Percentiles rank a stretch among this genome's conserved stretches.
phyloP scores from a whole-genome alignment of 2,329 filamentous ascomycete genomes.

The Trichoderma citrinoviride region DNA sequence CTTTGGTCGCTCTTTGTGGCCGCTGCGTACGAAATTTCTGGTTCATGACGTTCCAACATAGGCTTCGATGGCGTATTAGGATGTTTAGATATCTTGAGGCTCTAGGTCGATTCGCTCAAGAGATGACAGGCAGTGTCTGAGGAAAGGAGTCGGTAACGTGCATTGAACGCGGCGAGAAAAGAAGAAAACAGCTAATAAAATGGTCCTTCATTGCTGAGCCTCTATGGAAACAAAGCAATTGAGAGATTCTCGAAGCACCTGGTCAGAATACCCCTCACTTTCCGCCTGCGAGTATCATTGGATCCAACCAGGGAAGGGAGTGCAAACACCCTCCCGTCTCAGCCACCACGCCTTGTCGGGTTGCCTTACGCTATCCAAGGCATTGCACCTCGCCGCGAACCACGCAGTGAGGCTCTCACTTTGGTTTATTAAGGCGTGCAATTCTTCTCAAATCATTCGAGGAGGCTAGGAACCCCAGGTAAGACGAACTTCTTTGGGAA shows the following conservation, averaged over 20 bases:
- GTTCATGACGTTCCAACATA: constrained; percentile 11
- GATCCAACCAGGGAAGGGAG: not conserved
- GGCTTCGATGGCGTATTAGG: not conserved
- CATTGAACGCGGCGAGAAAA: not conserved
- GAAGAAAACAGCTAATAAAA: not conserved
- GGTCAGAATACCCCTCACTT: constrained; percentile 11
- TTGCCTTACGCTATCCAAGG: not conserved
- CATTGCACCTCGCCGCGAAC: not conserved
- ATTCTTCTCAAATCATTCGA: not conserved
- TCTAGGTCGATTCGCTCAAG: not conserved
- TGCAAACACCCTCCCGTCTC: not conserved
- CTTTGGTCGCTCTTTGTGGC: not conserved
- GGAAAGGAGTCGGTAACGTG: not conserved
- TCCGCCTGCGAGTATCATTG: not conserved
- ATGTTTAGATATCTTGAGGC: not conserved
- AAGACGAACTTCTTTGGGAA: constrained; percentile 9
- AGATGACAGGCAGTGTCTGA: not conserved
- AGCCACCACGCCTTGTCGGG: constrained; percentile 9
- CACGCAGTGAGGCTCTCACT: too few relatives aligned
- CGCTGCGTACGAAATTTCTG: not conserved
- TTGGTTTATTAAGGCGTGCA: not conserved
- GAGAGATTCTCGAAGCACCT: not conserved
- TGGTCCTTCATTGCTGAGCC: not conserved
- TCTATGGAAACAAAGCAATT: not conserved
- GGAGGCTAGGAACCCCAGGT: not conserved